Conservation (phyloP, 2,329 filamentous ascomycete species). For the Dendrostoma leiphaemia region DNA sequence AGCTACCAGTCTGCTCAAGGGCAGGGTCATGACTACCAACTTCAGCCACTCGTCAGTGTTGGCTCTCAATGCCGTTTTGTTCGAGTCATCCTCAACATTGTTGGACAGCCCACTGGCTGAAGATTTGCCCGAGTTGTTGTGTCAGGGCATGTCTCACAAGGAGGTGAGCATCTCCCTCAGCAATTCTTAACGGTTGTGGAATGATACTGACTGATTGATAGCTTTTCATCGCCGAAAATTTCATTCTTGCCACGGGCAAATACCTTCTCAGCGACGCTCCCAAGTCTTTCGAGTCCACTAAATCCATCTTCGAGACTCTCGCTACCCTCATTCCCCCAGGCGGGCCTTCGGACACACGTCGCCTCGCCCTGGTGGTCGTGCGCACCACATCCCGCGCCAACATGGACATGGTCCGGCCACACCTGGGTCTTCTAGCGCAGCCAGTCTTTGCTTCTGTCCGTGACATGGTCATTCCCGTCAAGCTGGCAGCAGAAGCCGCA, state of each 20-base stretch:
- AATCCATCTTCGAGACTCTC: conserved; percentile 76
- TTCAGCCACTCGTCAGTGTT: conserved; percentile 78
- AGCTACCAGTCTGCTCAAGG: conserved; percentile 59
- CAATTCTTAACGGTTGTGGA: background rate
- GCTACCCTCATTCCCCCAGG: conserved; percentile 75
- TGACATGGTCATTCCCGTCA: conserved; percentile 90
- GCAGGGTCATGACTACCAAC: conserved; percentile 74
- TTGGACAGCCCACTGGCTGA: conserved; percentile 64
- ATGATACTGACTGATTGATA: conserved; percentile 31
- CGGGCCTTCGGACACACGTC: conserved; percentile 76
- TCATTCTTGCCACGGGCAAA: conserved; percentile 86
- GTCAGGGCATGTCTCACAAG: conserved; percentile 74
- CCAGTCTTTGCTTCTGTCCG: conserved; percentile 87
- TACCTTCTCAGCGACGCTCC: conserved; percentile 71
- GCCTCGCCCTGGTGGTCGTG: conserved; percentile 81
- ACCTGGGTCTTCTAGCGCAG: conserved; percentile 75
- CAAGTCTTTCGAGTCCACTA: conserved; percentile 73
- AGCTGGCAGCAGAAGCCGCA: conserved; percentile 89
- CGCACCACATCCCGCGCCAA: conserved; percentile 80
- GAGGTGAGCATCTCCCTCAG: conserved; percentile 54
- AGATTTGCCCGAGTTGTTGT: conserved; percentile 74
- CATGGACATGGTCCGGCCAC: conserved; percentile 77
- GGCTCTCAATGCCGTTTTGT: conserved; percentile 82
- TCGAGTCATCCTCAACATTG: conserved; percentile 73
- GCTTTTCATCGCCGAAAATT: conserved; percentile 85